Evolutionary conservation across 495 filamentous ascomycete species (phyloP), one percentile per base, ranked within the genome.

Genomic region (Penicillium cinerascens): DNA sequence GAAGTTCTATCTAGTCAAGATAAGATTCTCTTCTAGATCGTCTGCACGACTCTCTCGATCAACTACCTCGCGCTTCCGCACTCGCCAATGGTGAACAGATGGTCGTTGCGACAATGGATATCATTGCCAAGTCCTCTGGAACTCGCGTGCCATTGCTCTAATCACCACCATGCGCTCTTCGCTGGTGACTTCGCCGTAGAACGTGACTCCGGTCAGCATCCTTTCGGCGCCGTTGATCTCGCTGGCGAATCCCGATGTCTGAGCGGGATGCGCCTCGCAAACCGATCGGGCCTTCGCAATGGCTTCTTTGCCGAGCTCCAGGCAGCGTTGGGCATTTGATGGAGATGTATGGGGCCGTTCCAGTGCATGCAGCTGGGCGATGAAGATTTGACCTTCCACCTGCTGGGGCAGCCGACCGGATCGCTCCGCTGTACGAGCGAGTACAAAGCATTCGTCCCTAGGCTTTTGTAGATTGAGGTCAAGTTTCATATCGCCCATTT

Each of bases 31-130:
- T 4, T 39, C 29, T 13, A 13, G 37, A 39, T 25, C 5, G 40
- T 22, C 40, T 20, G 21, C 17, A 20, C n/a, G 22, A 16, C 20
- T 43, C 20, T 2, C 11, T 42, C 18, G 26, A 37, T 33, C 8
- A 25, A 44, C 66, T 89, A 47, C 78, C 86, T 85, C 0, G 87
- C 81, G 73, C 80, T 80, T 13, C 86, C 88, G 63, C 87, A 91
- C 53, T 91, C 80, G 0, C 87, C 86, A 23, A 89, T 69, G 0
- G 85, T 85, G 56, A 90, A 91, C 29, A 84, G 82, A 67, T 89
- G 22, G 22, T 6, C 6, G 82, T 20, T 17, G 37, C 6, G 37
- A 16, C n/a, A 39, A 17, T 6, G 16, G 13, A 39, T n/a, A 39
- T 16, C 3, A 10, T 10, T 11, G 3, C 13, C 1, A 15, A 33